phyloP scores from a whole-genome alignment of 768 basidiomycete species.

The Coprinopsis strossmayeri region DNA sequence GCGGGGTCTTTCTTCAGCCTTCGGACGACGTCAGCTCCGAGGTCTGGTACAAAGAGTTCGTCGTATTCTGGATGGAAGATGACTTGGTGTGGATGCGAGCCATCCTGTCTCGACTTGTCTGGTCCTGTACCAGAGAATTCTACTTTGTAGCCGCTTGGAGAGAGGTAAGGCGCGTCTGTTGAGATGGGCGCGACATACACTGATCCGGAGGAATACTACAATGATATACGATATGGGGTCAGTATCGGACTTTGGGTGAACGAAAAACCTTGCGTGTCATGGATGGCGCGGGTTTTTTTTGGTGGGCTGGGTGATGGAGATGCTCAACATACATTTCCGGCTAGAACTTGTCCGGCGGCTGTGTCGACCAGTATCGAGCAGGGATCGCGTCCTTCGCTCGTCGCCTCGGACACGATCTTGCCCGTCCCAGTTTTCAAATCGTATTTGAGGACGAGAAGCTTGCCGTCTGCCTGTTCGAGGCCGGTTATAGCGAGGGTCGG shows the following conservation, averaged over 20 bases:
- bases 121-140: constrained; percentile 55
- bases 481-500: constrained; percentile 56
- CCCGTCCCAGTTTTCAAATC: constrained; percentile 45
- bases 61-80: constrained; percentile 37
- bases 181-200: constrained; percentile 53
- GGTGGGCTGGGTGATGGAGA: not conserved
- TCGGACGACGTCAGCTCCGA: constrained; percentile 68
- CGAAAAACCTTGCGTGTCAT: too few species aligned
- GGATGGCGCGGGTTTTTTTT: too few species aligned
- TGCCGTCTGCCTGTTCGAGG: constrained; percentile 63
- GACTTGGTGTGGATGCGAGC: constrained; percentile 76
- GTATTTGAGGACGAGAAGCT: constrained; percentile 52
- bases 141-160: constrained; percentile 26
- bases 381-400: constrained; percentile 55
- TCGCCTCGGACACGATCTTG: constrained; percentile 37
- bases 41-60: constrained; percentile 68
- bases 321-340: constrained; percentile 58
- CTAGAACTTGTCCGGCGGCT: constrained; percentile 40
- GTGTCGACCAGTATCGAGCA: constrained; percentile 57
- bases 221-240: too few species aligned
- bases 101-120: constrained; percentile 57
- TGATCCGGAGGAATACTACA: constrained; percentile 64
- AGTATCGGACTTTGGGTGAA: too few species aligned
- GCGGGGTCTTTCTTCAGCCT: constrained; percentile 35
- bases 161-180: constrained; percentile 38